Evolutionary conservation across 148 eudicot genomes (phyloP), one percentile per base, ranked within the genome.

Genomic region (Silene conica): DNA sequence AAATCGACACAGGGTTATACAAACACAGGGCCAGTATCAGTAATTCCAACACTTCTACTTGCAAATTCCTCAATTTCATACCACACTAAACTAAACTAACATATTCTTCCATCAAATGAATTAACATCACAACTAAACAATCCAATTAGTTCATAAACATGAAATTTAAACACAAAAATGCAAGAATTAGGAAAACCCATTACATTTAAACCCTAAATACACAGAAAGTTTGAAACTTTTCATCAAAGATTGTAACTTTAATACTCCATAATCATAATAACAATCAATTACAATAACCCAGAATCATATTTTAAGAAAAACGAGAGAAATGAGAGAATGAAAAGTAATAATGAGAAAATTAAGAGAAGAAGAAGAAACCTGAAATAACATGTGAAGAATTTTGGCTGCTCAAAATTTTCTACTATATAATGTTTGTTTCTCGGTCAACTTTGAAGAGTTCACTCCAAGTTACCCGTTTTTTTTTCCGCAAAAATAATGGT

Each of bases 361-460:
- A 66, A 13, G 25, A 3, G 8, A 8, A 19, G 20, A 34, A n/a
- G 16, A 67, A 8, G 41, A 38, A 13, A 73, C 77, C 77, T 73
- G 72, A 66, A 73, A 65, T 67, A 4, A 72, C 76, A 78, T 78
- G 73, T 28, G 73, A 34, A 18, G 75, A 19, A 58, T 26, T 6
- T 14, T 2, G 50, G 22, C 43, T 28, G 45, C 22, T 69, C 20
- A 26, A 60, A 28, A 46, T 66, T 9, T 66, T 59, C n/a, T 71
- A 45, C 61, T 16, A 18, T 25, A 13, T 10, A 12, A 48, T 6
- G 54, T 48, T 48, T 26, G 28, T 15, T 14, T 10, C 15, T 21
- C 68, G 75, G 79, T 75, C 82, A 80, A 80, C 72, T 67, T 61
- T 59, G 63, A 56, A 23, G 78, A 69, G 77, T 69, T 61, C 69